Evolutionary conservation across 306 rosid species (phyloP), one percentile per base, ranked within the genome.

Genomic region (Sphenostylis stenocarpa): DNA sequence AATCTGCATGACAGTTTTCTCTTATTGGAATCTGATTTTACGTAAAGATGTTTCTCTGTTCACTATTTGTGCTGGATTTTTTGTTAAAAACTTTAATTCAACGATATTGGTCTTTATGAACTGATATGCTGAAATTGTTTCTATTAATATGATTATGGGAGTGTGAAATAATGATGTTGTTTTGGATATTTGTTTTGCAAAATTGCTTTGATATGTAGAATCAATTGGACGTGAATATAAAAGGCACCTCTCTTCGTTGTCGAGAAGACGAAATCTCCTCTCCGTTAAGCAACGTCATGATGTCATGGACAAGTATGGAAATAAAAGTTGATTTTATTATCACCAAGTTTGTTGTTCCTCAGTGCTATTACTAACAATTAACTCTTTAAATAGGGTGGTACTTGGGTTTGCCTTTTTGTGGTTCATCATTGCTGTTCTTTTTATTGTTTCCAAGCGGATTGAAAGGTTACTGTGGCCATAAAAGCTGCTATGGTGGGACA

Each of bases 211-310:
- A 62, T 79, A 19, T 76, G 14, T 75, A 90, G 98, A 90, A 72
- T 92, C 98, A 55, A 90, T 96, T 0, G 93, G 91, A 78, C 78
- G 91, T 82, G 98, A 94, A 86, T 90, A 94, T 72, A 94, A 88
- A 85, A 96, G 97, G 67, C 98, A 94, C 34, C 91, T 90, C 55
- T 90, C 96, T 0, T 77, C 90, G 86, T 83, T 92, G 82, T 85
- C 67, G 88, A 84, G 96, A 73, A 94, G 93, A 38, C 83, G 96
- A 71, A 89, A 89, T 85, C 87, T 94, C 26, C 95, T 94, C 29
- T 91, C 97, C 70, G 90, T 91, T 9, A 92, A 92, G 92, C 97
- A 94, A 81, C 96, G 96, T 24, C 98, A 94, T 88, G 98, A 94
- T 84, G 86, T 94, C 73, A 55, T 92, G 31, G 98, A 90, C 88